Conservation (phyloP, 139 green algal genomes). For the Chlorella vulgaris region DNA sequence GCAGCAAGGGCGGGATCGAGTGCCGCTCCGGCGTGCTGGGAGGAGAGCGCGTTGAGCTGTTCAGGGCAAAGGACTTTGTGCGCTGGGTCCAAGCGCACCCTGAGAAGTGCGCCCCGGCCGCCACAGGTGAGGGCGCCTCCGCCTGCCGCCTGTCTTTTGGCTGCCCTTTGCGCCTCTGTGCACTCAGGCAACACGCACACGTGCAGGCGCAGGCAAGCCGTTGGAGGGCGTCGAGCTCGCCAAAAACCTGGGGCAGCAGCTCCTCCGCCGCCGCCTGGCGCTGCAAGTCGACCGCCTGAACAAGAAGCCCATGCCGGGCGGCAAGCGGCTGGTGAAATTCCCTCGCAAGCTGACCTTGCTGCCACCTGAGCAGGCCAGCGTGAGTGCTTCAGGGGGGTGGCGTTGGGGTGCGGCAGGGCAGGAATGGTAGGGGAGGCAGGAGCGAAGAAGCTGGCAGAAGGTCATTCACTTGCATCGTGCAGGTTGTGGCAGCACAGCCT, state of each 20-base stretch:
- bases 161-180: background rate
- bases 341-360: slow-evolving; percentile 59
- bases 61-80: slow-evolving; percentile 60
- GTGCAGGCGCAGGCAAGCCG: slow-evolving; percentile 26
- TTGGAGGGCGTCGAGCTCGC: slow-evolving; percentile 21
- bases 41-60: slow-evolving; percentile 57
- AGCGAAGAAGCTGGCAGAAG: too few relatives aligned
- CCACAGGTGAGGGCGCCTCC: slow-evolving; percentile 11
- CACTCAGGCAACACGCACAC: too few relatives aligned
- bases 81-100: slow-evolving; percentile 41
- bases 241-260: slow-evolving; percentile 37
- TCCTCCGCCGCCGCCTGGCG: slow-evolving; percentile 56
- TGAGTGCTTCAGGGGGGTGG: slow-evolving; percentile 21
- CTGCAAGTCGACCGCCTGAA: slow-evolving; percentile 57
- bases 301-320: slow-evolving; percentile 77
- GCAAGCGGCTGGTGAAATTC: slow-evolving; percentile 71
- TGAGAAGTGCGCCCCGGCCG: slow-evolving; percentile 12
- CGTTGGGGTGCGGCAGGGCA: too few relatives aligned
- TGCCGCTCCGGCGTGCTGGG: slow-evolving; percentile 40
- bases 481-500: too few relatives aligned
- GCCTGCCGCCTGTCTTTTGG: background rate
- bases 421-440: too few relatives aligned
- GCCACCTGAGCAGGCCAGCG: slow-evolving; percentile 2
- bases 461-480: too few relatives aligned
- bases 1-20: slow-evolving; percentile 53